Conservation (phyloP, 371 early-diverging fungal species). For the Rhizopus arrhizus region DNA sequence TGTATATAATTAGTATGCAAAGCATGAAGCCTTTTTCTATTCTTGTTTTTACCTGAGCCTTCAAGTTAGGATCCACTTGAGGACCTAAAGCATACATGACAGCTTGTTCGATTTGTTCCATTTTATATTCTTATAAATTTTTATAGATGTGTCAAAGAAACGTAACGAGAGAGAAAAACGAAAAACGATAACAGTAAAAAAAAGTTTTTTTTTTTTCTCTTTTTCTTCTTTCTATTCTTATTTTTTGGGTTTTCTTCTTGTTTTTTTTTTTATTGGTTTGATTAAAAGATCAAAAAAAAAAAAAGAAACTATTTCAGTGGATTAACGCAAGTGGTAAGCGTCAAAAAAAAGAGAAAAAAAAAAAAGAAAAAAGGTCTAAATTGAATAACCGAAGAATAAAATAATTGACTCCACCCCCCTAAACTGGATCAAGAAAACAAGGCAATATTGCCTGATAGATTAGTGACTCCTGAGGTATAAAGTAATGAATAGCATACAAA, state of each 20-base stretch:
- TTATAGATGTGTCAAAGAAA: constrained; percentile 5
- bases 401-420: no score
- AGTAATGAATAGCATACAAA: no score
- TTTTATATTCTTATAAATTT: constrained; percentile 20
- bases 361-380: constrained; percentile 3
- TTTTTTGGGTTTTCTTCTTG: constrained; percentile 1
- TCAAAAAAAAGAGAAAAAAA: background rate
- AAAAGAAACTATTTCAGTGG: background rate
- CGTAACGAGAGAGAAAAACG: constrained; percentile 1
- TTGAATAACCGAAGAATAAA: no score
- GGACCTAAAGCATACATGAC: constrained; percentile 82
- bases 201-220: background rate
- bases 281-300: background rate
- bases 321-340: background rate
- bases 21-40: background rate
- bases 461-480: no score
- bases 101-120: constrained; percentile 87
- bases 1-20: background rate
- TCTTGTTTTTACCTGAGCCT: constrained; percentile 65
- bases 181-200: constrained; percentile 1
- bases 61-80: constrained; percentile 65
- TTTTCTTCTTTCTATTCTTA: background rate
- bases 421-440: no score
- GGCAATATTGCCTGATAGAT: no score
- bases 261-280: background rate